phyloP scores from a whole-genome alignment of 2,329 filamentous ascomycete genomes.

The Pseudogymnoascus sp. region DNA sequence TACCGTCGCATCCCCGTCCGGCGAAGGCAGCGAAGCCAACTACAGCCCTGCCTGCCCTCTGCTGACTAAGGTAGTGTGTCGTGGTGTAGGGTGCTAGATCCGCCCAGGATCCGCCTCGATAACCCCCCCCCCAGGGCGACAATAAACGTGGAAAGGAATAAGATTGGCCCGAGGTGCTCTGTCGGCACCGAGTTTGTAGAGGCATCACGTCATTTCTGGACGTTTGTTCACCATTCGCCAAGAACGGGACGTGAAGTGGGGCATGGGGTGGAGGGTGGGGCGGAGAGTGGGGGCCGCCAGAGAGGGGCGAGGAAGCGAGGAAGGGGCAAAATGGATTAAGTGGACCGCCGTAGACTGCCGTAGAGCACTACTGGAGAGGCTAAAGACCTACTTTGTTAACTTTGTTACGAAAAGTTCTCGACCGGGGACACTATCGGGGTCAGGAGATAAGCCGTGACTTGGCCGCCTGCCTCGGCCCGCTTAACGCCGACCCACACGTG shows the following conservation, averaged over 20 bases:
- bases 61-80: neutral
- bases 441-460: neutral
- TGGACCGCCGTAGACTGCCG: neutral
- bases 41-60: neutral
- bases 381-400: neutral
- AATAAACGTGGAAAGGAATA: neutral
- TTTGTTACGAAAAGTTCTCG: no score
- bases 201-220: neutral
- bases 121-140: neutral
- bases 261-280: neutral
- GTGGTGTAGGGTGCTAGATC: neutral
- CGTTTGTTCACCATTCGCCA: conserved; percentile 1
- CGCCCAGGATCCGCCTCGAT: neutral
- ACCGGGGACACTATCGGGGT: no score
- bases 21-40: neutral
- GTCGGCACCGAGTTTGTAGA: neutral
- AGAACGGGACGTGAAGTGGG: neutral
- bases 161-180: neutral
- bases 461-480: neutral
- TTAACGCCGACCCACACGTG: neutral
- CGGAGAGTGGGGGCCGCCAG: neutral
- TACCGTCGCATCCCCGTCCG: neutral
- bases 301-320: neutral
- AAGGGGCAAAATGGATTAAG: neutral
- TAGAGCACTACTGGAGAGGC: neutral